These are phyloP conservation scores for Gossypium thurberi DNA, from an alignment of 345 rosid genomes.

Conservation along the genomic window DNA sequence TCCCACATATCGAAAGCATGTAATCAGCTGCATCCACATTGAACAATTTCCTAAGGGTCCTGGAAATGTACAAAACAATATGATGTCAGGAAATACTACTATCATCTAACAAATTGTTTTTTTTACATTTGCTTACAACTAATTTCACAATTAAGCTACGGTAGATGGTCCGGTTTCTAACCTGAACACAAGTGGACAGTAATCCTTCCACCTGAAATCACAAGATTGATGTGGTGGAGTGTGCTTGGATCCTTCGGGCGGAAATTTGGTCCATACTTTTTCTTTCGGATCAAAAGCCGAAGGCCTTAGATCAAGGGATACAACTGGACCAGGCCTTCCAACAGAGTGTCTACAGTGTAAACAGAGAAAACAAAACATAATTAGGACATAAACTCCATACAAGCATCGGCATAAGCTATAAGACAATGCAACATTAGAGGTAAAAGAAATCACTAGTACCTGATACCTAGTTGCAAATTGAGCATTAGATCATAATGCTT, in stretches of 20 bases:
- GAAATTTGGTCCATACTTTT: conserved; percentile 95
- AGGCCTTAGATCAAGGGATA: conserved; percentile 77
- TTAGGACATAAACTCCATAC: neutral
- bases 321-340: conserved; percentile 85
- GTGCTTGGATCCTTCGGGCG: conserved; percentile 86
- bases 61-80: conserved; percentile 23
- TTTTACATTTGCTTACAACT: neutral
- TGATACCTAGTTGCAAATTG: conserved; percentile 91
- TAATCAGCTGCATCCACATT: conserved; percentile 93
- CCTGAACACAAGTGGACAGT: conserved; percentile 98
- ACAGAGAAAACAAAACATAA: neutral
- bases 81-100: conserved; percentile 13
- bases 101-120: neutral
- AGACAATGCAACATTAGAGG: neutral
- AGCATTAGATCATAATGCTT: conserved; percentile 97
- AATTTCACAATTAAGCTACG: neutral
- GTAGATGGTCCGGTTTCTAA: conserved; percentile 16
- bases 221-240: conserved; percentile 94
- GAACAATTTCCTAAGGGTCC: conserved; percentile 91
- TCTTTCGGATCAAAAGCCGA: conserved; percentile 92
- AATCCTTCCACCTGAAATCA: conserved; percentile 96
- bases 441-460: conserved; percentile 32
- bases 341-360: conserved; percentile 67
- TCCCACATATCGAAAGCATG: conserved; percentile 91
- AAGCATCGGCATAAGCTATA: neutral